Conservation (phyloP, 116 monocot species). For the Dioscorea cayenensis region DNA sequence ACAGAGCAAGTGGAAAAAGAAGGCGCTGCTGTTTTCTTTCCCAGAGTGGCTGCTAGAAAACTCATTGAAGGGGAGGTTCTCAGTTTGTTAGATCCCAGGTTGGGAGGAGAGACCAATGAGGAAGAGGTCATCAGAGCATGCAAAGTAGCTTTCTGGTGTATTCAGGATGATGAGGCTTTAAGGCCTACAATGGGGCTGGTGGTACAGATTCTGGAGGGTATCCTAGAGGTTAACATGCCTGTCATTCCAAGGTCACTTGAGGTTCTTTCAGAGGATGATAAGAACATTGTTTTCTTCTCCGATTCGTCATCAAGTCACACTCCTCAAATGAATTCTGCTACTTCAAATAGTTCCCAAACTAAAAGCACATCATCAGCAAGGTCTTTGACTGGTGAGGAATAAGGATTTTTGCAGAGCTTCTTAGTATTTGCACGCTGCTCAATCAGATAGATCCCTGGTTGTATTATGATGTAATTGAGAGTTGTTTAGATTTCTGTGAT, state of each 20-base stretch:
- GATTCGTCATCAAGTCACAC: background rate
- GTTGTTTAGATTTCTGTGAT: too few relatives aligned
- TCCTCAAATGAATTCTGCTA: background rate
- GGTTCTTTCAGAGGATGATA: background rate
- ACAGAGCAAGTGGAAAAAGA: background rate
- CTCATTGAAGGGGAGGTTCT: background rate
- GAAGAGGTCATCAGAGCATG: slow-evolving; percentile 15
- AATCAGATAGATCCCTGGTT: too few relatives aligned
- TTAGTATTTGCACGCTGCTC: too few relatives aligned
- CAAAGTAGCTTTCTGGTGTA: slow-evolving; percentile 26
- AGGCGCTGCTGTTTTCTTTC: background rate
- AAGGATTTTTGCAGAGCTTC: too few relatives aligned
- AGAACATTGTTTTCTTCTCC: background rate
- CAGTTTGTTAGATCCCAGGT: slow-evolving; percentile 10
- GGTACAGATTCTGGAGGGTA: slow-evolving; percentile 19
- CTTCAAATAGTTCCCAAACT: background rate
- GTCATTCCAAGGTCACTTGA: slow-evolving; percentile 12
- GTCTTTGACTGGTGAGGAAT: background rate
- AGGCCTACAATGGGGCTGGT: slow-evolving; percentile 22
- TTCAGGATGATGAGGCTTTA: slow-evolving; percentile 11
- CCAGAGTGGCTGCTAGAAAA: background rate
- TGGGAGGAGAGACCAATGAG: background rate
- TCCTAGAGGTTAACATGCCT: slow-evolving; percentile 10
- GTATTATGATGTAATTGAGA: too few relatives aligned
- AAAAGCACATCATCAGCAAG: background rate